Evolutionary conservation across 371 early-diverging fungal species (phyloP), one percentile per base, ranked within the genome.

Genomic region (Zopfochytrium polystomum): DNA sequence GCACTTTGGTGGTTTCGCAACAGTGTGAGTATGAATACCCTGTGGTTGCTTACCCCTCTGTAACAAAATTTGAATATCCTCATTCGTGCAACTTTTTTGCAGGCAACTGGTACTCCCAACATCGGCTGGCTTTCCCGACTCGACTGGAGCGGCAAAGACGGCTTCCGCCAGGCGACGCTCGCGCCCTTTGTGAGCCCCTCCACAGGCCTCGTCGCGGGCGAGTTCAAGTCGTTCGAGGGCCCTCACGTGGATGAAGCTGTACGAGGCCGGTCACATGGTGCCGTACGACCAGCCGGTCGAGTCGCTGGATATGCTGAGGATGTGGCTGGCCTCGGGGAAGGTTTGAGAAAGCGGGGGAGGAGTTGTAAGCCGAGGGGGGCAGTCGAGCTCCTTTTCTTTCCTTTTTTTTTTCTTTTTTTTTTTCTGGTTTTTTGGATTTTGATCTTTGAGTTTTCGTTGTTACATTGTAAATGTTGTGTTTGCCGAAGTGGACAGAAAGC

Each of bases 51-150:
- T 15, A 27, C n/a, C 18, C 26, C 6, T 11, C 32, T 30, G 38
- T 50, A 35, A 42, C 47, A n/a, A n/a, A n/a, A n/a, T n/a, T 38
- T 7, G 18, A 11, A 38, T 38, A 38, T 38, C 38, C 38, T 18
- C 18, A 38, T 11, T 38, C 38, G 38, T 38, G 7, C 38, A 11
- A 38, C 18, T 7, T 18, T 11, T 18, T 38, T 43, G 33, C 52
- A 58, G 4, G 90, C 91, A 80, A 91, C 90, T 73, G 93, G 93
- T 92, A 85, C 89, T 66, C 94, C 95, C 52, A 95, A 92, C 84
- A 90, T 90, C 80, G 93, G 91, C 1, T 95, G 93, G 93, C 76
- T 89, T 6, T 58, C 84, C 35, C 83, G 76, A 23, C 75, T 96
- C 49, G 83, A 84, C 35, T 96, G 97, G 97, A 66, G 74, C 33